Evolutionary conservation across 768 basidiomycete genomes (phyloP).

Genomic region (Phanerochaete carnosa): DNA sequence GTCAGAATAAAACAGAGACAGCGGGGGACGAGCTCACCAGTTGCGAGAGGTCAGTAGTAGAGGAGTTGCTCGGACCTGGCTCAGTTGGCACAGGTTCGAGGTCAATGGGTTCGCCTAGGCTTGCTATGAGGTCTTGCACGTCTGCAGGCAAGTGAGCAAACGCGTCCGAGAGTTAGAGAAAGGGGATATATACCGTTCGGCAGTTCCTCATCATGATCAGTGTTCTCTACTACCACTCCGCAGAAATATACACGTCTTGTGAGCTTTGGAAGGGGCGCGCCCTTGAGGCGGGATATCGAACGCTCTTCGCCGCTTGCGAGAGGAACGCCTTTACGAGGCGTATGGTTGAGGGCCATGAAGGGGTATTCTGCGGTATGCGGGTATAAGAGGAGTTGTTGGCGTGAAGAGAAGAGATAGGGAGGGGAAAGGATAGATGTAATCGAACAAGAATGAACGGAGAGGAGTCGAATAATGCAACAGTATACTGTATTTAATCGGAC

Average conservation of each 20-base stretch:
- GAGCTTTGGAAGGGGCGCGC: conserved; percentile 35
- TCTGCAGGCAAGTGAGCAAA: conserved; percentile 40
- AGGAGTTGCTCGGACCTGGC: conserved; percentile 38
- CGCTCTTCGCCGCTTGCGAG: conserved; percentile 67
- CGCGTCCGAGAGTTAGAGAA: neutral
- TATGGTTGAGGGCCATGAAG: conserved; percentile 60
- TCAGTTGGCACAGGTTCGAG: conserved; percentile 45
- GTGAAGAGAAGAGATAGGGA: neutral
- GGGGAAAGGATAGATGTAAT: conserved; percentile 1
- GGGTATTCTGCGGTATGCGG: conserved; percentile 3
- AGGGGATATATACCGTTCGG: conserved; percentile 52
- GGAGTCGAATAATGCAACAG: neutral
- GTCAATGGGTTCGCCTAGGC: conserved; percentile 66
- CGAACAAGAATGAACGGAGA: neutral
- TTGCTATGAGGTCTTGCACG: conserved; percentile 74
- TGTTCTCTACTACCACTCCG: conserved; percentile 85
- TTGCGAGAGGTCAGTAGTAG: conserved; percentile 28
- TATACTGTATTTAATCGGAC: neutral
- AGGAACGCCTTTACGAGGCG: conserved; percentile 73
- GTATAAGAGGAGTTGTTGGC: neutral
- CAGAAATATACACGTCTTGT: conserved; percentile 87
- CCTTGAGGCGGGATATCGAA: conserved; percentile 33
- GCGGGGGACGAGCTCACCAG: conserved; percentile 21
- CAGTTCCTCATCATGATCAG: conserved; percentile 65
- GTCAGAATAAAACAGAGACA: neutral